Percentiles rank a stretch among this genome's conserved stretches.
These are phyloP conservation scores for Lactuca saligna DNA, from an alignment of 129 eudicot species.

Conservation along the genomic window DNA sequence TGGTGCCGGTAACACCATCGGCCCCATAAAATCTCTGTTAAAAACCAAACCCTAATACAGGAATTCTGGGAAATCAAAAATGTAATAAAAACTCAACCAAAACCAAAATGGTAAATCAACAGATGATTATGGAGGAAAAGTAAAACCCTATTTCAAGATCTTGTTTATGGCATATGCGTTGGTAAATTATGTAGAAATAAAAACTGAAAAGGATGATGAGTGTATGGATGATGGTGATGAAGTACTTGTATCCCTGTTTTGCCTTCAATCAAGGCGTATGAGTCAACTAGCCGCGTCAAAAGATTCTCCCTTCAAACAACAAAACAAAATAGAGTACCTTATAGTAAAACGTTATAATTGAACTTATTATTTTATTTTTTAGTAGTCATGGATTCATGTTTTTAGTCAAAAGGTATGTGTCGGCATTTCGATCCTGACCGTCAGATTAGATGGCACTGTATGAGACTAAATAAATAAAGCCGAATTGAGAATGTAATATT, in stretches of 20 bases:
- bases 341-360: neutral
- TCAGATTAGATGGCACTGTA: neutral
- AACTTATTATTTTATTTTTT: too few relatives aligned
- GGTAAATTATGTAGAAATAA: too few relatives aligned
- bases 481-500: too few relatives aligned
- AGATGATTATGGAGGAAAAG: neutral
- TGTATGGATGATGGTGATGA: neutral
- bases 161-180: neutral
- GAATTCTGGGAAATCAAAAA: neutral
- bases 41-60: neutral
- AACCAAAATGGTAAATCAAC: neutral
- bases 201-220: neutral
- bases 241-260: neutral
- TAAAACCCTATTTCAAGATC: neutral
- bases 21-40: neutral
- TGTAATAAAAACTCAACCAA: neutral
- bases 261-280: neutral
- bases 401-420: neutral
- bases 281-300: neutral
- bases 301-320: neutral
- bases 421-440: neutral
- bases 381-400: neutral
- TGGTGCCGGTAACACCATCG: neutral
- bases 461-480: too few relatives aligned
- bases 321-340: neutral